phyloP scores from a whole-genome alignment of 495 filamentous ascomycete genomes.

The Aspergillus wentii region DNA sequence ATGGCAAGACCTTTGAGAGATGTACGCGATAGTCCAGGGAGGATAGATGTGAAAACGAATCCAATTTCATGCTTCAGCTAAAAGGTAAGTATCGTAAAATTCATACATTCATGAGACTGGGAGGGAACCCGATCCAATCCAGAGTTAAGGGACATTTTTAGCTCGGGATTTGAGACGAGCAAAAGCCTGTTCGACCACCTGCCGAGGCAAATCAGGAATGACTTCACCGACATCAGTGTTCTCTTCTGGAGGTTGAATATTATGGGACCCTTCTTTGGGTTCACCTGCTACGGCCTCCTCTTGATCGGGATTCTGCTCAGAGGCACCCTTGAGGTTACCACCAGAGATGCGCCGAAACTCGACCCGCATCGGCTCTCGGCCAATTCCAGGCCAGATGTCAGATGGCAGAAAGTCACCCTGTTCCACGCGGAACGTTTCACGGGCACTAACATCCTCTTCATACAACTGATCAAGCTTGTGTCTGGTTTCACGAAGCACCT shows the following conservation, averaged over 20 bases:
- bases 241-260: slow-evolving; percentile 8
- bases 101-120: background rate
- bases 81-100: too few species aligned
- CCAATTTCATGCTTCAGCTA: too few species aligned
- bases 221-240: slow-evolving; percentile 29
- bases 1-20: too few species aligned
- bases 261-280: background rate
- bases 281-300: slow-evolving; percentile 2
- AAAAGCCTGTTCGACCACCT: slow-evolving; percentile 51
- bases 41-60: too few species aligned
- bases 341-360: slow-evolving; percentile 43
- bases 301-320: slow-evolving; percentile 1
- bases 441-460: slow-evolving; percentile 64
- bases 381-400: slow-evolving; percentile 82
- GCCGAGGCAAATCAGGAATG: slow-evolving; percentile 50
- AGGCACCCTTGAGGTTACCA: slow-evolving; percentile 24
- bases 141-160: slow-evolving; percentile 4
- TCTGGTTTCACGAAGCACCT: slow-evolving; percentile 68
- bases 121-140: background rate
- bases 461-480: slow-evolving; percentile 71
- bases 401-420: slow-evolving; percentile 81
- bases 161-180: slow-evolving; percentile 29
- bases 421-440: slow-evolving; percentile 75
- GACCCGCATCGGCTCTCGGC: slow-evolving; percentile 53
- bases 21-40: too few species aligned